Conservation (phyloP, 2,329 filamentous ascomycete genomes). For the Penicillium brasilianum region DNA sequence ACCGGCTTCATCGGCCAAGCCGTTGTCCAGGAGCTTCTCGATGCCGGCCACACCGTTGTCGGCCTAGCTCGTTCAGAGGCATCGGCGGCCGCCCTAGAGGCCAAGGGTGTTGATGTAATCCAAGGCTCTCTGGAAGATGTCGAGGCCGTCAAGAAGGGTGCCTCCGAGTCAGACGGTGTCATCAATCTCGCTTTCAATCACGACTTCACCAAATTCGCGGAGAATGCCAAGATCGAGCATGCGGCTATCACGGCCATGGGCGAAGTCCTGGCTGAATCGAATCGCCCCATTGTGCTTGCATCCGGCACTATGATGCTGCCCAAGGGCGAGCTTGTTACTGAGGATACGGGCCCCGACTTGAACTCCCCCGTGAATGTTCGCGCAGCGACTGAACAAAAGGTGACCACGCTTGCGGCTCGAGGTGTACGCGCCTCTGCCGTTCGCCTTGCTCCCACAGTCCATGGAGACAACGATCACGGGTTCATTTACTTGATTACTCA, state of each 20-base stretch:
- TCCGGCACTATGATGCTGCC: conserved; percentile 42
- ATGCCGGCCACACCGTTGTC: conserved; percentile 47
- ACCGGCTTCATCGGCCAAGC: conserved; percentile 52
- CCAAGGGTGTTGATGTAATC: conserved; percentile 41
- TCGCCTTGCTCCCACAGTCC: conserved; percentile 47
- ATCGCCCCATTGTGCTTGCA: conserved; percentile 45
- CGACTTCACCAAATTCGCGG: conserved; percentile 45
- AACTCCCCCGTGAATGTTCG: conserved; percentile 32
- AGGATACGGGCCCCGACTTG: conserved; percentile 34
- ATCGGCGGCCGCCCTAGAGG: conserved; percentile 34
- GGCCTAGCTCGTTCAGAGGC: conserved; percentile 48
- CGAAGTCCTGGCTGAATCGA: conserved; percentile 37
- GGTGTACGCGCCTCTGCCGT: conserved; percentile 44
- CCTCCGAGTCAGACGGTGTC: conserved; percentile 42
- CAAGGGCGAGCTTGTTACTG: conserved; percentile 34
- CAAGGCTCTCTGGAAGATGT: conserved; percentile 45
- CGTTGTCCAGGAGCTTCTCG: conserved; percentile 47
- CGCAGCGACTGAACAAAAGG: conserved; percentile 29
- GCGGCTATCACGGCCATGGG: conserved; percentile 46
- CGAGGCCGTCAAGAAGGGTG: conserved; percentile 40
- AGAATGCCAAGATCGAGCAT: conserved; percentile 37
- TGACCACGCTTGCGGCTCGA: conserved; percentile 24
- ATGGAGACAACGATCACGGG: conserved; percentile 42
- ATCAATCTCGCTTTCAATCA: conserved; percentile 52
- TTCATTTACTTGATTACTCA: conserved; percentile 38